These are phyloP conservation scores for Boletus bicolor DNA, from an alignment of 768 basidiomycete species.

Conservation along the genomic window DNA sequence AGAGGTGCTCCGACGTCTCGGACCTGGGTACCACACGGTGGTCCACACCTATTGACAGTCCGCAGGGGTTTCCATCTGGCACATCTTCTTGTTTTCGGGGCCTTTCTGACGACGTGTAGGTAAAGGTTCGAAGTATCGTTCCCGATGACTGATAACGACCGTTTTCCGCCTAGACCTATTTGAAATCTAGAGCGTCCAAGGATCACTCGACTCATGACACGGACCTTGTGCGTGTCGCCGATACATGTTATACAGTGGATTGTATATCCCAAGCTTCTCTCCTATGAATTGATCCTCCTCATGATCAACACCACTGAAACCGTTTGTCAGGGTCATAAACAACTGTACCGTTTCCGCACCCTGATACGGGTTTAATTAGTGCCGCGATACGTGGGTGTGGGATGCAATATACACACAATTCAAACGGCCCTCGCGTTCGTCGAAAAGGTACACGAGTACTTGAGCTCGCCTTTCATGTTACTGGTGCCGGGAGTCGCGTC, in stretches of 20 bases:
- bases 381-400: neutral
- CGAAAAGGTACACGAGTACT: neutral
- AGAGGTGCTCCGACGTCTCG: no score
- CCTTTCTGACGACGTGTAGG: neutral
- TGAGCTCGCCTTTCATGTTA: neutral
- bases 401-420: neutral
- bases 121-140: neutral
- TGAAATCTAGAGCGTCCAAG: no score
- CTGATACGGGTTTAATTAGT: neutral
- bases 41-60: neutral
- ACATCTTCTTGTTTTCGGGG: neutral
- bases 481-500: no score
- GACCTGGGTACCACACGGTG: no score
- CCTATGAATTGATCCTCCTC: neutral
- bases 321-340: neutral
- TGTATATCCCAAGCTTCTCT: no score
- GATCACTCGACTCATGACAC: neutral
- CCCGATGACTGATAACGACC: no score
- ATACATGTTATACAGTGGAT: neutral
- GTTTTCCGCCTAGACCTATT: neutral
- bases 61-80: neutral
- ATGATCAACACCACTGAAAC: neutral
- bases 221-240: neutral
- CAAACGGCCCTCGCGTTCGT: neutral
- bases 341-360: neutral